phyloP scores from a whole-genome alignment of 2,329 filamentous ascomycete genomes.

The Aspergillus fischeri region DNA sequence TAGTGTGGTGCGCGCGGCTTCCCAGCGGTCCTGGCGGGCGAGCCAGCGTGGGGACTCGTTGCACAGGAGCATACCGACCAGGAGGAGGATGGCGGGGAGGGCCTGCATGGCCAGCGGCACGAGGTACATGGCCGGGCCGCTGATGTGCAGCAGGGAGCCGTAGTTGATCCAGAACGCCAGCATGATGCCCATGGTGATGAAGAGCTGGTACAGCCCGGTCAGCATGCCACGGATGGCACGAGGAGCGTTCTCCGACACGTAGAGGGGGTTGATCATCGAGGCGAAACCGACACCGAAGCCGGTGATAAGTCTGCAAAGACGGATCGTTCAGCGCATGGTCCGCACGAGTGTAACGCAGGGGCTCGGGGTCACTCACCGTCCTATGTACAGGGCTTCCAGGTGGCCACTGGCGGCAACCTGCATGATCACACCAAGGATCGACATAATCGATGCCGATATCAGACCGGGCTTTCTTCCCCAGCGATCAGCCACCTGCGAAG shows the following conservation, averaged over 20 bases:
- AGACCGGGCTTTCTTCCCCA: conserved; percentile 55
- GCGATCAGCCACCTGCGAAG: conserved; percentile 35
- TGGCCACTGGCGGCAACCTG: conserved; percentile 60
- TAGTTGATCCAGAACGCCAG: conserved; percentile 53
- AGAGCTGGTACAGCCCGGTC: conserved; percentile 59
- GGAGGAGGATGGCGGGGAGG: conserved; percentile 58
- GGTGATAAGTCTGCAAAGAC: conserved; percentile 40
- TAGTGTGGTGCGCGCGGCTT: conserved; percentile 56
- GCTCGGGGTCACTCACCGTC: conserved; percentile 44
- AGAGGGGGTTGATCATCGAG: conserved; percentile 57
- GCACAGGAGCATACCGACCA: conserved; percentile 59
- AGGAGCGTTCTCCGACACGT: conserved; percentile 59
- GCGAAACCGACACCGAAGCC: conserved; percentile 50
- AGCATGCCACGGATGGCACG: conserved; percentile 57
- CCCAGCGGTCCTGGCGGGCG: conserved; percentile 65
- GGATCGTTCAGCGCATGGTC: background rate
- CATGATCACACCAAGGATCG: conserved; percentile 59
- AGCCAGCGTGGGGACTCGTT: conserved; percentile 66
- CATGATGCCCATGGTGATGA: conserved; percentile 47
- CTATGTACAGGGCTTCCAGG: conserved; percentile 62
- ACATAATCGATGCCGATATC: conserved; percentile 54
- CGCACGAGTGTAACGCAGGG: background rate
- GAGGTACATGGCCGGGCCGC: conserved; percentile 51
- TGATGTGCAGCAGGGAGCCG: conserved; percentile 46
- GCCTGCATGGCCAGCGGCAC: conserved; percentile 63